These are phyloP conservation scores for Carex kokanica DNA, from an alignment of 176 grass and related monocot genomes.

Conservation along the genomic window DNA sequence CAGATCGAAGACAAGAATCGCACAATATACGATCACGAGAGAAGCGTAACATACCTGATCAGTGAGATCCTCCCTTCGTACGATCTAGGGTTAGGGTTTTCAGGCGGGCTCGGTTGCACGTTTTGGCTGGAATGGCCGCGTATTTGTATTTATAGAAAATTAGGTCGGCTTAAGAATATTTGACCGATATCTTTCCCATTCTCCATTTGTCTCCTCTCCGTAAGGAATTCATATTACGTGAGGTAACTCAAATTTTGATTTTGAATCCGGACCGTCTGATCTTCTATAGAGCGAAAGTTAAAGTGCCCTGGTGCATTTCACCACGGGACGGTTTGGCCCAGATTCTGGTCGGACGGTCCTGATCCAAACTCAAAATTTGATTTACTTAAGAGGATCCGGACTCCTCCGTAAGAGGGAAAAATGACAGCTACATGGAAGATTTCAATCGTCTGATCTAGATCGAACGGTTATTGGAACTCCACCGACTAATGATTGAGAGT, in stretches of 20 bases:
- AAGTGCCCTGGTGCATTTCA: no score
- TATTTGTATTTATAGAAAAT: constrained; percentile 12
- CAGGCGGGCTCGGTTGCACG: neutral
- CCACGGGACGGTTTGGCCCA: no score
- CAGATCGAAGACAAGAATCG: neutral
- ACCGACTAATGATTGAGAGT: neutral
- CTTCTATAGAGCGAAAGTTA: no score
- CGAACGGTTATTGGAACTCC: neutral
- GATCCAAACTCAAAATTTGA: no score
- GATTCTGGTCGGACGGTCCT: no score
- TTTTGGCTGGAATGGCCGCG: neutral
- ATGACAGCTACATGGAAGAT: neutral
- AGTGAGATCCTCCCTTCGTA: neutral
- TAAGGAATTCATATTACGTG: no score
- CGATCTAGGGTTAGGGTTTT: constrained; percentile 33
- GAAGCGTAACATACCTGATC: neutral
- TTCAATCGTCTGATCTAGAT: neutral
- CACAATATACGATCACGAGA: neutral
- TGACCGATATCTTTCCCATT: neutral
- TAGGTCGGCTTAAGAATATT: neutral
- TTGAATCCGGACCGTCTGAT: no score
- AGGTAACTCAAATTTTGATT: no score
- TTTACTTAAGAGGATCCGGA: no score
- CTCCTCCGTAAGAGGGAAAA: neutral
- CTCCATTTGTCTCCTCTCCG: neutral